Percentiles rank a stretch among this genome's conserved stretches.
Evolutionary conservation across 2,329 filamentous ascomycete species (phyloP).

Genomic region (Sporothrix sp.): DNA sequence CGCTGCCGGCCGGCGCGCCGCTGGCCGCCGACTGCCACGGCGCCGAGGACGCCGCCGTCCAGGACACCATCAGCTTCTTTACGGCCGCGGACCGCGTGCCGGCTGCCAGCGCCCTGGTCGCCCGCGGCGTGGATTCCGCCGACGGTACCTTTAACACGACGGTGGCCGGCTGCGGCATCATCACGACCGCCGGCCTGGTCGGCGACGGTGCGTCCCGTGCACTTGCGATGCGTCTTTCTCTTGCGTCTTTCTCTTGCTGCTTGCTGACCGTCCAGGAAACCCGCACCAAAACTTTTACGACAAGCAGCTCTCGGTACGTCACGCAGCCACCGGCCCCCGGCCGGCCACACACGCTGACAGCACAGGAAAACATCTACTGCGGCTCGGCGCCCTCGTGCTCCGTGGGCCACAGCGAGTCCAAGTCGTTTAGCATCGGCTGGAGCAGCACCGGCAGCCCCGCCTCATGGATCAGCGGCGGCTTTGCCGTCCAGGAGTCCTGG

Average conservation of each 20-base stretch:
- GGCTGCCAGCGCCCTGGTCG: too few relatives aligned
- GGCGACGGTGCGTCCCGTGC: not conserved
- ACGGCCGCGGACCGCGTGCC: not conserved
- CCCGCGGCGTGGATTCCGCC: too few relatives aligned
- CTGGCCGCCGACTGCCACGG: not conserved
- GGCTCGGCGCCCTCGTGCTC: not conserved
- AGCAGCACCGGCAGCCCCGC: not conserved
- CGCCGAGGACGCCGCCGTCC: not conserved
- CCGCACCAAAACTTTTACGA: constrained; percentile 3
- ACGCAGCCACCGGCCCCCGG: not conserved
- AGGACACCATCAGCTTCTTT: not conserved
- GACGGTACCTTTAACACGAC: too few relatives aligned
- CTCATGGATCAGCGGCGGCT: not conserved
- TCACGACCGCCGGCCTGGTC: not conserved
- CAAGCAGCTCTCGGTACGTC: constrained; percentile 2
- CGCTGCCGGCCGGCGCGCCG: not conserved
- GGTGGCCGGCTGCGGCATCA: not conserved
- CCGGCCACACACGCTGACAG: too few relatives aligned
- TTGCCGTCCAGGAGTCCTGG: not conserved
- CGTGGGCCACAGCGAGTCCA: not conserved
- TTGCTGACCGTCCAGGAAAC: not conserved
- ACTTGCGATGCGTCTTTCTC: not conserved
- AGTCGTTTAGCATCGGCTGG: not conserved
- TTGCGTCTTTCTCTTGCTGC: not conserved
- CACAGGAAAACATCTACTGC: not conserved